These are phyloP conservation scores for Collariella sp. DNA, from an alignment of 495 filamentous ascomycete species.

Conservation along the genomic window DNA sequence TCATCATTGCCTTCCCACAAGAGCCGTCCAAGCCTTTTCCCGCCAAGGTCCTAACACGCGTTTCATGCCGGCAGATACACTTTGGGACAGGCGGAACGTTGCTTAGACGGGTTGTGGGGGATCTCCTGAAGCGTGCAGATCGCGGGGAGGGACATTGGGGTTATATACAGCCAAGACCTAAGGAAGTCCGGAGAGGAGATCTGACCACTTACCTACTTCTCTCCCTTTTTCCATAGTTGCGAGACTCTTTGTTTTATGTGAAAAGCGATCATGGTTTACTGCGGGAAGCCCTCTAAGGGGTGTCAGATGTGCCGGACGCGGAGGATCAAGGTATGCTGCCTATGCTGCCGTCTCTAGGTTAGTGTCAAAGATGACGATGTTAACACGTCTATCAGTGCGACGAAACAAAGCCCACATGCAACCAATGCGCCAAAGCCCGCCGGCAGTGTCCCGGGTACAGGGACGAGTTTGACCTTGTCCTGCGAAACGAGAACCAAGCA, in stretches of 20 bases:
- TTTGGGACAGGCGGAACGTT: not conserved
- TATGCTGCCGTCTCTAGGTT: too few relatives aligned
- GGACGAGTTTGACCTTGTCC: constrained; percentile 59
- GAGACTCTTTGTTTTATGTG: not conserved
- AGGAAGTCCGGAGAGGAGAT: too few relatives aligned
- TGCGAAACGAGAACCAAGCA: constrained; percentile 57
- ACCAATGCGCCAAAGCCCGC: constrained; percentile 58
- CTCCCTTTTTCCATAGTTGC: not conserved
- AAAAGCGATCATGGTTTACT: constrained; percentile 55
- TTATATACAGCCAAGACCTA: not conserved
- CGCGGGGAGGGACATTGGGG: not conserved
- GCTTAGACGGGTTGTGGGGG: not conserved
- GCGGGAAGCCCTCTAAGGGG: constrained; percentile 63
- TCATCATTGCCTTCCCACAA: not conserved
- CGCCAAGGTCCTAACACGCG: constrained; percentile 1
- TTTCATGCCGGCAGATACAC: constrained; percentile 13
- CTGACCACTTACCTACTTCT: too few relatives aligned
- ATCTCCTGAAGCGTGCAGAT: not conserved
- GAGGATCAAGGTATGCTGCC: constrained; percentile 57
- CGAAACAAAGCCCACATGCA: constrained; percentile 58
- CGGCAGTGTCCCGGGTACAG: constrained; percentile 61
- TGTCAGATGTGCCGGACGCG: constrained; percentile 64
- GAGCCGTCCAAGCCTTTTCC: not conserved
- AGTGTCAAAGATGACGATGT: too few relatives aligned
- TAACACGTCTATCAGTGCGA: constrained; percentile 46